phyloP scores from a whole-genome alignment of 495 filamentous ascomycete genomes.

The Chlorociboria aeruginascens region DNA sequence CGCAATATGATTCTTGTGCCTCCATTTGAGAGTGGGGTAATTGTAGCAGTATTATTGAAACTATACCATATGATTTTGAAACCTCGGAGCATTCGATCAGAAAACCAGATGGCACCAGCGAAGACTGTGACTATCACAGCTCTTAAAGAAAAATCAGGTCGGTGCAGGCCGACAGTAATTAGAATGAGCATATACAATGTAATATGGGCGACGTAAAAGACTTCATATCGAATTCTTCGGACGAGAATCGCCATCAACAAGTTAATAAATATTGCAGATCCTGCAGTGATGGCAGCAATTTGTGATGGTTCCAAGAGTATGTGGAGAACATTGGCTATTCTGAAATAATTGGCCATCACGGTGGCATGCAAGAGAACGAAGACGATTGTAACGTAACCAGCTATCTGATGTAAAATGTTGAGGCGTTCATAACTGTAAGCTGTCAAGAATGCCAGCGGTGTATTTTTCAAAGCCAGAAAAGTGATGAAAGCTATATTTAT shows the following conservation, averaged over 20 bases:
- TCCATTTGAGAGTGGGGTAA: slow-evolving; percentile 41
- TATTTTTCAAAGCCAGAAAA: slow-evolving; percentile 49
- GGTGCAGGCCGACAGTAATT: slow-evolving; percentile 40
- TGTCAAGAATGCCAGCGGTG: slow-evolving; percentile 42
- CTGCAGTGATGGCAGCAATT: slow-evolving; percentile 34
- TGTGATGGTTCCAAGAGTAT: slow-evolving; percentile 28
- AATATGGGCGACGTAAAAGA: slow-evolving; percentile 46
- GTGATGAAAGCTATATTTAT: slow-evolving; percentile 42
- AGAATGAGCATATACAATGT: slow-evolving; percentile 36
- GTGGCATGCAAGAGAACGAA: slow-evolving; percentile 31
- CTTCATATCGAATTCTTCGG: slow-evolving; percentile 36
- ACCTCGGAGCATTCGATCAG: slow-evolving; percentile 39
- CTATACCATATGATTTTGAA: slow-evolving; percentile 35
- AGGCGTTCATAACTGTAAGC: slow-evolving; percentile 49
- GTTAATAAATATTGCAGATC: slow-evolving; percentile 35
- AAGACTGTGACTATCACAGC: slow-evolving; percentile 32
- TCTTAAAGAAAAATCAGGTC: slow-evolving; percentile 28
- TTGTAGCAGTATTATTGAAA: slow-evolving; percentile 40
- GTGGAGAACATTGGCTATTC: slow-evolving; percentile 10
- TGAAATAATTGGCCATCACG: slow-evolving; percentile 26
- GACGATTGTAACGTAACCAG: slow-evolving; percentile 40
- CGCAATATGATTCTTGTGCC: slow-evolving; percentile 43
- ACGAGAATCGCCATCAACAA: slow-evolving; percentile 22
- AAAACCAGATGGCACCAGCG: slow-evolving; percentile 34
- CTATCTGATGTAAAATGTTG: slow-evolving; percentile 45